phyloP scores from a whole-genome alignment of 1,284 basidiomycete genomes.

The Apiotrichum gamsii region DNA sequence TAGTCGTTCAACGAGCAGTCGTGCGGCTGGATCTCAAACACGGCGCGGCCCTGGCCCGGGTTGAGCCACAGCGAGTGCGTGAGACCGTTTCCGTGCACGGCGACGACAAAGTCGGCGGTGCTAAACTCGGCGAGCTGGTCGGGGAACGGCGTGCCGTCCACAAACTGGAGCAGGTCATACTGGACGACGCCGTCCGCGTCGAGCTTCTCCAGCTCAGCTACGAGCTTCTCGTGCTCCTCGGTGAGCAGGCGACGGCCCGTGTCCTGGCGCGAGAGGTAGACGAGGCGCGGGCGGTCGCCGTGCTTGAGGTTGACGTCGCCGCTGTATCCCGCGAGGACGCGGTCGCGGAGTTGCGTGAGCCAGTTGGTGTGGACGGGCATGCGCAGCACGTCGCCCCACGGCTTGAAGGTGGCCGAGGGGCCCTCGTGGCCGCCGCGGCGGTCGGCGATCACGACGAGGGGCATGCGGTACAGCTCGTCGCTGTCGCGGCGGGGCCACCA shows the following conservation, averaged over 20 bases:
- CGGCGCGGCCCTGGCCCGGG: conserved; percentile 58
- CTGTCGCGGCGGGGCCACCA: conserved; percentile 21
- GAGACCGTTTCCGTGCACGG: conserved; percentile 71
- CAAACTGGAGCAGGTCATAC: conserved; percentile 5
- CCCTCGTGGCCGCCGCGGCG: conserved; percentile 23
- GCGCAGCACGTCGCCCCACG: conserved; percentile 31
- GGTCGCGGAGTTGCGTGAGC: conserved; percentile 23
- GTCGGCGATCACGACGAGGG: conserved; percentile 18
- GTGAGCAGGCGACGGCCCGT: conserved; percentile 53
- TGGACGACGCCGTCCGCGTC: conserved; percentile 7
- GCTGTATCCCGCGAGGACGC: conserved; percentile 17
- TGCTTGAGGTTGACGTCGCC: conserved; percentile 11
- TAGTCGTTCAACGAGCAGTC: conserved; percentile 24
- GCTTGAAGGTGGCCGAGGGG: conserved; percentile 22
- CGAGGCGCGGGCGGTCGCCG: conserved; percentile 6
- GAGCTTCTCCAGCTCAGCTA: conserved; percentile 46
- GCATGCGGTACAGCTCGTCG: conserved; percentile 18
- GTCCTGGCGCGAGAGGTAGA: conserved; percentile 45
- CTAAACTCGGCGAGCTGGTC: conserved; percentile 8
- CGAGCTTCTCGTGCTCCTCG: conserved; percentile 27
- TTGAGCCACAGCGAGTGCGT: conserved; percentile 73
- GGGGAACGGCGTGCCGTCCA: conserved; percentile 1
- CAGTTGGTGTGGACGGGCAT: conserved; percentile 23
- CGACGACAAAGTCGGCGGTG: conserved; percentile 55
- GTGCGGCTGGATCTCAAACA: conserved; percentile 36